These are phyloP conservation scores for Syzygium oleosum DNA, from an alignment of 345 rosid genomes.

Conservation along the genomic window DNA sequence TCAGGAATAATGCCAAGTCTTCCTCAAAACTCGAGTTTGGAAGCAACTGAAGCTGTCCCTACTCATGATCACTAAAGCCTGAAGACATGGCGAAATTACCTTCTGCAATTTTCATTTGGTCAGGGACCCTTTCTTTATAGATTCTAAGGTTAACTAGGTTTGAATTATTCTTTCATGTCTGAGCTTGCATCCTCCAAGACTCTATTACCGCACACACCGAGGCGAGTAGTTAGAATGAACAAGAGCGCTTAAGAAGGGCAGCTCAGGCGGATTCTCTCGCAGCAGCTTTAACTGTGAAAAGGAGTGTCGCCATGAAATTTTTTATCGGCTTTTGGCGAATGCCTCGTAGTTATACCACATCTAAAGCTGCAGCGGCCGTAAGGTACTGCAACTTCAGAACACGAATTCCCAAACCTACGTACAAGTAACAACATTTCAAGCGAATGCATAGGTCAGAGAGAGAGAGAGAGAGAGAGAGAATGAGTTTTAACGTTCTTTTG, in stretches of 20 bases:
- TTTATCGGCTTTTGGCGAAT: neutral
- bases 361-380: neutral
- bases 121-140: neutral
- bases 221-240: neutral
- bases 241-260: neutral
- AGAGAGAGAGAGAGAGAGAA: neutral
- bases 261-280: neutral
- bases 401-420: neutral
- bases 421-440: neutral
- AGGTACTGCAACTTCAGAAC: neutral
- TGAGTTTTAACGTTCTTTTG: neutral
- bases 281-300: neutral
- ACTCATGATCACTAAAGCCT: neutral
- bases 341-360: neutral
- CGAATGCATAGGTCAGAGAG: neutral
- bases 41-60: neutral
- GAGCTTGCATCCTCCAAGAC: neutral
- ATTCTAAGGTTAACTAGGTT: neutral
- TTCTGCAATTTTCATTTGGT: neutral
- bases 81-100: neutral
- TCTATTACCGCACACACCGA: accelerated
- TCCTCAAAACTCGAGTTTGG: neutral
- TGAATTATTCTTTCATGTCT: neutral
- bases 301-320: neutral
- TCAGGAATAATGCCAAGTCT: neutral